These are phyloP conservation scores for Volutella citrinella DNA, from an alignment of 2,329 filamentous ascomycete genomes.

Conservation along the genomic window DNA sequence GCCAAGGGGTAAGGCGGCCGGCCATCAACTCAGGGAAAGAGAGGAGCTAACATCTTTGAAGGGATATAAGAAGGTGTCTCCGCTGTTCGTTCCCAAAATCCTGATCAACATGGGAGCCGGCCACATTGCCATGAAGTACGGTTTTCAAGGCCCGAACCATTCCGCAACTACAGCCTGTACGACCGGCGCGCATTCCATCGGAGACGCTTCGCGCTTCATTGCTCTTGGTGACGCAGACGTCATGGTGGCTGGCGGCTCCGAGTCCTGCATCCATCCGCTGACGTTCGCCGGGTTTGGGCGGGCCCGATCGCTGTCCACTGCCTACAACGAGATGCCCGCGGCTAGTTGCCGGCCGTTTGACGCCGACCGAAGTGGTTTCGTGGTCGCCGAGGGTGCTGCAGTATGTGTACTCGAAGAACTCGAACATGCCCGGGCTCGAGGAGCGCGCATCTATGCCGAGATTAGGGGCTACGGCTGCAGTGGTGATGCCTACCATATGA, in stretches of 20 bases:
- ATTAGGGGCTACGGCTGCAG: conserved; percentile 86
- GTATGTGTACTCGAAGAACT: conserved; percentile 86
- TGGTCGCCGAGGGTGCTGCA: conserved; percentile 88
- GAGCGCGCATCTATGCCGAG: conserved; percentile 84
- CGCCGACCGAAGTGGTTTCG: conserved; percentile 74
- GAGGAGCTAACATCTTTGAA: conserved; percentile 32
- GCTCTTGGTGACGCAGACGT: conserved; percentile 88
- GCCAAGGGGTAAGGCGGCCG: conserved; percentile 59
- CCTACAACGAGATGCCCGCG: conserved; percentile 69
- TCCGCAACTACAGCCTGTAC: conserved; percentile 93
- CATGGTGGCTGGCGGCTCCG: conserved; percentile 93
- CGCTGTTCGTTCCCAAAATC: conserved; percentile 87
- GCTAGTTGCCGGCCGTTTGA: conserved; percentile 87
- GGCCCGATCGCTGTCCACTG: conserved; percentile 79
- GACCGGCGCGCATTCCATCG: conserved; percentile 90
- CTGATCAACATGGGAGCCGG: conserved; percentile 94
- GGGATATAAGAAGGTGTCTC: conserved; percentile 92
- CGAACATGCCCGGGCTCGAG: conserved; percentile 77
- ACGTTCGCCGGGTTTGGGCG: conserved; percentile 89
- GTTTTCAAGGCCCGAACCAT: conserved; percentile 88
- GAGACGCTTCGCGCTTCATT: conserved; percentile 90
- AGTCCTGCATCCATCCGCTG: conserved; percentile 93
- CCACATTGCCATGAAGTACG: conserved; percentile 89
- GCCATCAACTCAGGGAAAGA: background rate
- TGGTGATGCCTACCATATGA: conserved; percentile 91